Evolutionary conservation across 805 yeast species (phyloP), one percentile per base, ranked within the genome.

Genomic region (Candida krabiensis): DNA sequence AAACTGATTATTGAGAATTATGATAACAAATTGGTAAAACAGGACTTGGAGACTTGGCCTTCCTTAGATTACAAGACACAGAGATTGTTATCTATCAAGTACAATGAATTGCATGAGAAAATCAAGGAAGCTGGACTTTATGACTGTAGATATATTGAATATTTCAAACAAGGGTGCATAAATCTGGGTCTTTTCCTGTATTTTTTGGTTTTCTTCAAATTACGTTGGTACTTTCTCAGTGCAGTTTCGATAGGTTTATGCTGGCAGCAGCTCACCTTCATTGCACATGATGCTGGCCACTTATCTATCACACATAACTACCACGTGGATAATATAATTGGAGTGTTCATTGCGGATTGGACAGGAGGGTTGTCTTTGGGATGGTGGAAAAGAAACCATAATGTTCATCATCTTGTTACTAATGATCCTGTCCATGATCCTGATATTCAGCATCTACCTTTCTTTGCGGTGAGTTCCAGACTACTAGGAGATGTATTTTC

Each of bases 371-470:
- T 88, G 28, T 85, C 95, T 31, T 56, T 87, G 15, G 95, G 96
- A 2, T 88, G 96, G 96, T 88, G 96, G 96, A 89, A 88, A 52
- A 71, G 90, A 36, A 88, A 86, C 61, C 96, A 88, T 63, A 88
- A 88, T 58, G 95, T 88, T n/a, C 96, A 88, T 61, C 96, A 88
- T 58, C 64, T 88, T 35, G 73, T 88, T 38, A 85, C 96, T n/a
- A 88, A 88, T 60, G 96, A 88, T 56, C 96, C 96, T 0, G 83
- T 84, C 2, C 96, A 89, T 56, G 96, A 88, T 54, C 96, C 96
- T 0, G 96, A 88, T 63, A 89, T 88, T 56, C 96, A 88, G 62
- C 96, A 88, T 63, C 61, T 88, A 46, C 96, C 96, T 1, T 88
- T 88, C 52, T 88, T 88, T 58, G 95, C 96, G 2, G 95, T 88